These are phyloP conservation scores for Byssochlamys sp. DNA, from an alignment of 2,329 filamentous ascomycete species.

Conservation along the genomic window DNA sequence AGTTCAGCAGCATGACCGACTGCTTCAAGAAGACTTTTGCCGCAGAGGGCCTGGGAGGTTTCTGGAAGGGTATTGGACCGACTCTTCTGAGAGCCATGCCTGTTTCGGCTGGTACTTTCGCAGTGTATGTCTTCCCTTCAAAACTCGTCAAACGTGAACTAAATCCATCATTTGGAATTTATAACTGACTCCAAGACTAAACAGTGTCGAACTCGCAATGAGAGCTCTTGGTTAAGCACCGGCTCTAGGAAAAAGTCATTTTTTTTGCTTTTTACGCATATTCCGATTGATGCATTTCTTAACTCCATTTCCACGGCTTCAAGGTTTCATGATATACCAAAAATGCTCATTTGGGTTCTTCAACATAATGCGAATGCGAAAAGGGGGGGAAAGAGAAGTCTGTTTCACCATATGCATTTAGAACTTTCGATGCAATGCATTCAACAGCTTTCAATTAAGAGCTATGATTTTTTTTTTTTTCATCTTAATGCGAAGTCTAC, in stretches of 20 bases:
- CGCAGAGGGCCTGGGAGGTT: slow-evolving; percentile 67
- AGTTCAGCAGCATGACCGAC: slow-evolving; percentile 74
- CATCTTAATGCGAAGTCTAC: too few species aligned
- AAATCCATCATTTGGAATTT: slow-evolving; percentile 6
- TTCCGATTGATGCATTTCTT: not conserved
- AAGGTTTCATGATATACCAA: not conserved
- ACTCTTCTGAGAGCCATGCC: slow-evolving; percentile 92
- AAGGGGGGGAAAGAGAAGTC: not conserved
- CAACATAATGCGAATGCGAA: not conserved
- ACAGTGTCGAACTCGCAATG: slow-evolving; percentile 39
- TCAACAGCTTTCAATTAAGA: not conserved
- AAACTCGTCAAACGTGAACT: slow-evolving; percentile 4
- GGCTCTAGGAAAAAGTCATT: not conserved
- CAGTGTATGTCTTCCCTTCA: slow-evolving; percentile 45
- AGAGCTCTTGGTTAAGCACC: slow-evolving; percentile 31
- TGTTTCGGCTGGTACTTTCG: slow-evolving; percentile 94
- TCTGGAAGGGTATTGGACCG: slow-evolving; percentile 89
- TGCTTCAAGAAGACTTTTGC: slow-evolving; percentile 77
- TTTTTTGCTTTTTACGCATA: not conserved
- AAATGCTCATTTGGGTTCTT: not conserved
- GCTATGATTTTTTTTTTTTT: not conserved
- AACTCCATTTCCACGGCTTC: not conserved
- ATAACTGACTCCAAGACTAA: not conserved
- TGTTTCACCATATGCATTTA: not conserved
- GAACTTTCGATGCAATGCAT: not conserved